Conservation (phyloP, 768 basidiomycete genomes). For the Hericium rajendrae region DNA sequence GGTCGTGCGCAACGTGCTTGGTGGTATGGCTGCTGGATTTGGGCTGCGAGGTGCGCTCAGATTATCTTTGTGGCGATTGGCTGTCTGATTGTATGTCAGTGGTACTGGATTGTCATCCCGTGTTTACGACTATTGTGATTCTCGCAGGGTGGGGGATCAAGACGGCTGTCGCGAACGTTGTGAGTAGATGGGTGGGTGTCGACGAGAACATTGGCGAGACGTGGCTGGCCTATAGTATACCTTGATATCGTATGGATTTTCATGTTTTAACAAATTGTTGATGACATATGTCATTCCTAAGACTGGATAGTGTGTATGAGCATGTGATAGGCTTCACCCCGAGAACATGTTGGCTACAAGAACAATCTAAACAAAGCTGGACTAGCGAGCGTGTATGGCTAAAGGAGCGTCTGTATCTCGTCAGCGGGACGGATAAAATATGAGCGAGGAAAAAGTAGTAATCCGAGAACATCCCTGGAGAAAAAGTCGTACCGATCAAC, state of each 20-base stretch:
- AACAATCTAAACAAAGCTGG: neutral
- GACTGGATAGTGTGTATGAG: too few relatives aligned
- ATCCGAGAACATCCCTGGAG: too few relatives aligned
- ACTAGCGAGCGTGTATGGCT: too few relatives aligned
- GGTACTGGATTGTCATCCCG: conserved; percentile 65
- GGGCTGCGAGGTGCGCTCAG: conserved; percentile 59
- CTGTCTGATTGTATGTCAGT: conserved; percentile 33
- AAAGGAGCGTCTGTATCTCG: too few relatives aligned
- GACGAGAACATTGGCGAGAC: conserved; percentile 48
- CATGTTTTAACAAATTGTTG: neutral
- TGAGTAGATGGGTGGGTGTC: conserved; percentile 61
- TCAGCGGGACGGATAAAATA: too few relatives aligned
- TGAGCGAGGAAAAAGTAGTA: too few relatives aligned
- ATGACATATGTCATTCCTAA: too few relatives aligned
- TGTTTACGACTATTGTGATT: conserved; percentile 69
- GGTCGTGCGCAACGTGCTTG: conserved; percentile 74
- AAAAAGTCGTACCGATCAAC: too few relatives aligned
- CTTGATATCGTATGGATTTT: conserved; percentile 23
- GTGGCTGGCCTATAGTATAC: conserved; percentile 80
- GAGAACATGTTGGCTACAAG: neutral
- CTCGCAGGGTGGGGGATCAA: conserved; percentile 66
- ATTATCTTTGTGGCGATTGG: neutral
- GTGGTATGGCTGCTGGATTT: conserved; percentile 83
- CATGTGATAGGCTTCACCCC: too few relatives aligned
- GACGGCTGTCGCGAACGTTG: conserved; percentile 47